Base-by-base conservation (phyloP, 129 eudicot genomes). In the Tagetes patula region DNA sequence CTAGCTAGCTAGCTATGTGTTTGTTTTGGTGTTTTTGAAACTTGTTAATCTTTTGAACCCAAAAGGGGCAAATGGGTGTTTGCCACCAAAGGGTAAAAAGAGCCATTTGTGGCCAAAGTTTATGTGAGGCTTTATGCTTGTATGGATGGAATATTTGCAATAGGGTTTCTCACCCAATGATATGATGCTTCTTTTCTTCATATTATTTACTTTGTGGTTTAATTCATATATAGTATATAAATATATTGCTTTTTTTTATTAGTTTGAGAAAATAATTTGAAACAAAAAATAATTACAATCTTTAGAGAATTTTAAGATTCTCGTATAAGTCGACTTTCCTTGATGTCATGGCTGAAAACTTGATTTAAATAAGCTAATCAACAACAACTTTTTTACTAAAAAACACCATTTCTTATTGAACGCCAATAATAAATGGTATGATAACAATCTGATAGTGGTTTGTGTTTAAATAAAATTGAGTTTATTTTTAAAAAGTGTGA, bases 141-240 rank as follows among this genome's bases (percentile, higher is more conserved):
- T 78, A 71, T 40, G 77, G 71, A 77, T 64, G 73, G 54, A 2
- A 50, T 62, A 32, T 63, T 30, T 68, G 62, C 46, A 54, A 77
- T 32, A n/a, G 77, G 82, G 82, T 78, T 78, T 71, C 39, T 78
- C 73, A 78, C 82, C 77, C 77, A 50, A 63, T 62, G 59, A 50
- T 60, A 20, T 20, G 27, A 20, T 20, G 27, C 33, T 69, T 69
- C 46, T 73, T 36, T 70, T 37, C n/a, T 73, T 61, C 6, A 38
- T 52, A 10, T 64, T 55, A 9, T 55, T 4, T 8, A 36, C 38
- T 33, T 48, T 48, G 64, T 47, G 46, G 31, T 69, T 9, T 34
- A 45, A 69, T 69, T 45, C 59, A 20, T 20, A 20, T 77, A 64
- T 50, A 46, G 40, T 52, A 61, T 41, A 31, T 37, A 47, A 8